Conservation (phyloP, 139 green algal species). For the Chlorella sp. region DNA sequence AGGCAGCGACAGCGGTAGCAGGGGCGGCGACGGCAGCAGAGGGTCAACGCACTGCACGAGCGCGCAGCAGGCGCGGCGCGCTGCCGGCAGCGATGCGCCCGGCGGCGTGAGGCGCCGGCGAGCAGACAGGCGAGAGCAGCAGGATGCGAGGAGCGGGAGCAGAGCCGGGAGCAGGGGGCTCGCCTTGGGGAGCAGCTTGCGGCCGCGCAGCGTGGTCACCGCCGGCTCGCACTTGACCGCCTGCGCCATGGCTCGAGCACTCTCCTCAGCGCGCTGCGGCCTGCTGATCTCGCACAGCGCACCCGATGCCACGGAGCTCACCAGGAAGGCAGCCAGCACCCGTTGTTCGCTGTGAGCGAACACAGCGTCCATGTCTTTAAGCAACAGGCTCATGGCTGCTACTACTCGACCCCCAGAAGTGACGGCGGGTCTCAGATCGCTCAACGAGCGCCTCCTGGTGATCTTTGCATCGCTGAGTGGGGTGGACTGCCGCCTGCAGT, state of each 20-base stretch:
- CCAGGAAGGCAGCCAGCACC: conserved; percentile 43
- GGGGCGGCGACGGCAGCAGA: neutral
- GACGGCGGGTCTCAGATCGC: no score
- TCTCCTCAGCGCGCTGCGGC: neutral
- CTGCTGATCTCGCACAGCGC: conserved; percentile 10
- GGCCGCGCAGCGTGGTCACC: neutral
- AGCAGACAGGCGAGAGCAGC: neutral
- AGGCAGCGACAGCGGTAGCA: neutral
- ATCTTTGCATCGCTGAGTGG: no score
- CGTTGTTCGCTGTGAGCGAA: conserved; percentile 45
- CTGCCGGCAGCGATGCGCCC: no score
- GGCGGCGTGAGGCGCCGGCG: neutral
- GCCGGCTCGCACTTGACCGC: conserved; percentile 2
- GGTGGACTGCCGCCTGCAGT: no score
- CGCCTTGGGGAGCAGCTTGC: conserved; percentile 1
- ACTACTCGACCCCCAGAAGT: no score
- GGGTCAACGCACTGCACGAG: no score
- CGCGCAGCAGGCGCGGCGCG: no score
- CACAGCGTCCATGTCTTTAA: conserved; percentile 40
- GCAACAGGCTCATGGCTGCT: no score
- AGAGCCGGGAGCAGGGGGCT: neutral
- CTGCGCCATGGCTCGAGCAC: neutral
- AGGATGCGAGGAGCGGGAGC: no score
- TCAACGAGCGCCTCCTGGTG: no score
- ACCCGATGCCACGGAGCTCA: conserved; percentile 1